Evolutionary conservation across 192 early-diverging fungal species (phyloP), one percentile per base, ranked within the genome.

Genomic region (Backusella tarrabulga): DNA sequence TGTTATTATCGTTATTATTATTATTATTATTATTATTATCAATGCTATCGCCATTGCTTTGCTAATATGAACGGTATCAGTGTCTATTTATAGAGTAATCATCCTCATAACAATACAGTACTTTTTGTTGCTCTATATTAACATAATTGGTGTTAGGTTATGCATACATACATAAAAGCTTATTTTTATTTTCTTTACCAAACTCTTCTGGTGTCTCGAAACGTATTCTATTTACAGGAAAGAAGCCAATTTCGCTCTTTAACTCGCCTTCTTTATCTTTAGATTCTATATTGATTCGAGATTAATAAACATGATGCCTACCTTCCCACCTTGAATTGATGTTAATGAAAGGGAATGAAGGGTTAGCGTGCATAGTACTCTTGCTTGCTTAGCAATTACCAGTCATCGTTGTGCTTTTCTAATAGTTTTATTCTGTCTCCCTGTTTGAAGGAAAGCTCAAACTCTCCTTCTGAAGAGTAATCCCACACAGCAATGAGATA

Each of bases 391-490:
- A 40, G 38, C 19, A 32, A 32, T 76, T 77, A 83, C 81, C 81
- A 83, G 66, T 83, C 81, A 63, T 83, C 77, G 74, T 83, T 83
- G 56, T 83, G 81, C 66, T 73, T 79, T 26, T 83, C 81, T 41
- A 83, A 54, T 42, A 83, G 67, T 73, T 75, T 78, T 29, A 83
- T 83, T 38, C 63, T 79, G 36, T 83, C 81, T 2, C 81, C 81
- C 46, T 83, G 77, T 40, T 79, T 73, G 41, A 83, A 83, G 14
- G 81, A 79, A 23, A 83, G 74, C 44, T 83, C 81, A 38, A 75
- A 83, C 26, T 83, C 81, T 19, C 77, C 81, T 60, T 76, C 75
- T 66, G 81, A 77, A 38, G 70, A 26, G 72, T 83, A 83, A 52
- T 83, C 81, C 81, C 81, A 83, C 36, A 74, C 75, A 38, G 81